Base-by-base conservation (phyloP, 1,284 basidiomycete genomes). In the Pulveroboletus sp. region DNA sequence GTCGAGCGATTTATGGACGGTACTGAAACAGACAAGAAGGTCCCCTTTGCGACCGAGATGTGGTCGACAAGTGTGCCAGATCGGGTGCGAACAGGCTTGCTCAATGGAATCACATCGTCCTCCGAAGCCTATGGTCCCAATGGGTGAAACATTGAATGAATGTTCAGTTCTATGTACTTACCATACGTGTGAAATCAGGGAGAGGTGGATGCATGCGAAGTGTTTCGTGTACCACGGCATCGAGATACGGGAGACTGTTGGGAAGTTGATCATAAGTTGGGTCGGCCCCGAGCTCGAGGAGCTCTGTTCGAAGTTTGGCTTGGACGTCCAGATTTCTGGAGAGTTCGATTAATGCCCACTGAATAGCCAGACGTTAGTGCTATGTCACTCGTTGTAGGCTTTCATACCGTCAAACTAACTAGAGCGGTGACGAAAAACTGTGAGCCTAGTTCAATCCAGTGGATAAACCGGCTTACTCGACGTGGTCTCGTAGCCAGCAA, bases 51-150 rank as follows among this genome's bases (percentile, higher is more conserved):
- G 43, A 86, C 68, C 2, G 73, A 58, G 43, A 86, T 67, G 31
- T 72, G 71, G 44, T 75, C 67, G 7, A 80, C 71, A 1, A 65
- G 59, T 43, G 74, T 58, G 1, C 81, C 82, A 1, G 71, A 62
- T 5, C 65, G 53, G 0, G 77, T 77, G 10, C 60, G 64, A 29
- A 83, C 57, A 2, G 81, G 81, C 5, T 63, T 59, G 38, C 71
- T 73, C 52, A 85, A 74, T 0, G 82, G 84, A 22, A 86, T 76
- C 2, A 83, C 64, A 52, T 85, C 82, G 59, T 85, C 81, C 72
- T 82, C 67, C 25, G 69, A 57, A 1, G 67, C 82, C 80, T 72
- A 72, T 25, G 0, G 12, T 31, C 18, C 7, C 12, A 15, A 40
- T 43, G 20, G 11, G 5, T 58, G 12, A 43, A 31, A 31, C 5